These are phyloP conservation scores for Blastobotrys americana DNA, from an alignment of 805 yeast genomes.

Conservation along the genomic window DNA sequence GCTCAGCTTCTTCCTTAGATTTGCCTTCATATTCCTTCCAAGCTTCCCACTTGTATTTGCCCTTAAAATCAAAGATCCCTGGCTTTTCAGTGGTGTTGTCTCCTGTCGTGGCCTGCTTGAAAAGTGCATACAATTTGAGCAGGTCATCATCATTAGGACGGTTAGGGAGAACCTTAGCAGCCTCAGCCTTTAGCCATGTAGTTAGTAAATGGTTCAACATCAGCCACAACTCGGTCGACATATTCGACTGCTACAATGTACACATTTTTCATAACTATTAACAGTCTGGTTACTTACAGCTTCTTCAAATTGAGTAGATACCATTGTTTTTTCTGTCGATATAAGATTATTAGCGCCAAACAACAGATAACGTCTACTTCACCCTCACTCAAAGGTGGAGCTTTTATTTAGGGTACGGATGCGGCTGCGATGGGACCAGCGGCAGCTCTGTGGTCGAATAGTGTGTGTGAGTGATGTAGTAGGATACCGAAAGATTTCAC, in stretches of 20 bases:
- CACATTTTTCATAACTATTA: no score
- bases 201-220: not conserved
- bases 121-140: constrained; percentile 79
- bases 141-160: constrained; percentile 85
- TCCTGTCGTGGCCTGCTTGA: constrained; percentile 95
- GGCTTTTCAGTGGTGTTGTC: constrained; percentile 87
- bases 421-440: no score
- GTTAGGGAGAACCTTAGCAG: constrained; percentile 64
- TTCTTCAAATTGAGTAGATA: constrained; percentile 33
- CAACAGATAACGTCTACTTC: no score
- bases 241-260: no score
- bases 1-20: constrained; percentile 84
- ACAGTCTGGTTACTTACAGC: constrained; percentile 22
- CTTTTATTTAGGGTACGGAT: no score
- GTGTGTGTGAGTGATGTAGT: not conserved
- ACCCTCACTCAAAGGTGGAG: no score
- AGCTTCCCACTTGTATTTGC: constrained; percentile 96
- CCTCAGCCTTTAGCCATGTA: constrained; percentile 52
- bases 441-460: no score
- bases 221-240: not conserved
- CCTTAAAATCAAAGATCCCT: constrained; percentile 86
- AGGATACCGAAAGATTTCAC: not conserved
- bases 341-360: no score
- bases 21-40: constrained; percentile 87
- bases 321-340: constrained; percentile 29